phyloP scores from a whole-genome alignment of 2,329 filamentous ascomycete species.

The Didymella segeticola region DNA sequence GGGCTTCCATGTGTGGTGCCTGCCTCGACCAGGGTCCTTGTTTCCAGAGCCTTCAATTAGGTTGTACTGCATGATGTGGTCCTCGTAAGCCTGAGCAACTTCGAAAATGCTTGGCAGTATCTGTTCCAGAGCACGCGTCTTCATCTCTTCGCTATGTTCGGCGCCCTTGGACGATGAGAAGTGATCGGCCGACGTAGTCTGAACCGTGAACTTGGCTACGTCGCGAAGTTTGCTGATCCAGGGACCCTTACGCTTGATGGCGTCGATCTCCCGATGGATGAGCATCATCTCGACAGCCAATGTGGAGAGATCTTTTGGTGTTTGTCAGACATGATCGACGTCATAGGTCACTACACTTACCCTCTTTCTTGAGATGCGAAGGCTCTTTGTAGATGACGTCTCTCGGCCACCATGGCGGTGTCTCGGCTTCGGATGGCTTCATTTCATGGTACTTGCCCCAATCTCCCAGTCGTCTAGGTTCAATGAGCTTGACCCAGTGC shows the following conservation, averaged over 20 bases:
- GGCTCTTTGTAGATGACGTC: constrained; percentile 42
- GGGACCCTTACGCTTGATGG: constrained; percentile 28
- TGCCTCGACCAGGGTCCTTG: constrained; percentile 29
- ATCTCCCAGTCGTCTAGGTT: constrained; percentile 32
- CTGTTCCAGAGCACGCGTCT: constrained; percentile 29
- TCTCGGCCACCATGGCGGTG: constrained; percentile 42
- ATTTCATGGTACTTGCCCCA: constrained; percentile 38
- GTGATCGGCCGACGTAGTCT: constrained; percentile 28
- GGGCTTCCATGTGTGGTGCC: constrained; percentile 31
- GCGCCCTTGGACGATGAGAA: constrained; percentile 38
- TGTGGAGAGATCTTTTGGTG: constrained; percentile 31
- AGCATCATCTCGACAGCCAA: constrained; percentile 41
- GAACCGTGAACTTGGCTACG: constrained; percentile 28
- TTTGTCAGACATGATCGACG: constrained; percentile 8
- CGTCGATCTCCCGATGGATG: constrained; percentile 35
- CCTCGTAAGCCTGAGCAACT: constrained; percentile 37
- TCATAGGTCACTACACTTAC: constrained; percentile 20
- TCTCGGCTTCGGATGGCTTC: constrained; percentile 19
- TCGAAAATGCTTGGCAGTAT: constrained; percentile 41
- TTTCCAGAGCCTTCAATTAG: constrained; percentile 33
- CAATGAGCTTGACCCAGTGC: constrained; percentile 39
- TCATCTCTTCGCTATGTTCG: constrained; percentile 35
- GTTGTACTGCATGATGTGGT: constrained; percentile 33
- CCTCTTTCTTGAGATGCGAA: constrained; percentile 38
- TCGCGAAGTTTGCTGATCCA: constrained; percentile 37